phyloP scores from a whole-genome alignment of 2,329 filamentous ascomycete species.

The Fusarium avenaceum region DNA sequence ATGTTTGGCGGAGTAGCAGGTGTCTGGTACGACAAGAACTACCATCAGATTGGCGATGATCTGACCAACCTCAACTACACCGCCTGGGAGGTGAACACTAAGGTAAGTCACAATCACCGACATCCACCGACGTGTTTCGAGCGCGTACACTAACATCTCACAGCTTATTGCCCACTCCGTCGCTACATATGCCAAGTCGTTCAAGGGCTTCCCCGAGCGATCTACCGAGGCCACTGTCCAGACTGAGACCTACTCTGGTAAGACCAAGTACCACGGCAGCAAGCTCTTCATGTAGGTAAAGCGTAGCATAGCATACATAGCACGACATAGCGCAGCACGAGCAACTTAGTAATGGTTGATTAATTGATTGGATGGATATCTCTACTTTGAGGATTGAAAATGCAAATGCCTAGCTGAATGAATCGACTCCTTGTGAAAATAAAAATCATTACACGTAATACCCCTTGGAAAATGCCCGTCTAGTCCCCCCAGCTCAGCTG shows the following conservation, averaged over 20 bases:
- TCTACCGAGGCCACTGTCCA: conserved; percentile 49
- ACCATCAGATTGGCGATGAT: conserved; percentile 73
- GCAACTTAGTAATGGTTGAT: conserved; percentile 15
- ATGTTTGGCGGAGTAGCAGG: conserved; percentile 80
- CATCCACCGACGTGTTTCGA: not conserved
- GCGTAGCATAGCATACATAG: not conserved
- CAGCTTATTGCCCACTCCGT: conserved; percentile 78
- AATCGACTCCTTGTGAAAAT: conserved; percentile 27
- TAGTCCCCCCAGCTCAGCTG: conserved; percentile 26
- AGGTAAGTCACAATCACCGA: conserved; percentile 56
- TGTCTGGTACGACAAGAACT: conserved; percentile 70
- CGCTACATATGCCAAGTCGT: conserved; percentile 76
- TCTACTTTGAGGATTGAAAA: conserved; percentile 32
- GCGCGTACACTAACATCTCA: conserved; percentile 34
- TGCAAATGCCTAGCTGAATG: conserved; percentile 42
- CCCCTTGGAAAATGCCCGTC: conserved; percentile 36
- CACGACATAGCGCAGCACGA: not conserved
- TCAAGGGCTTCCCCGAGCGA: conserved; percentile 74
- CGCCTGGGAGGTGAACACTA: conserved; percentile 72
- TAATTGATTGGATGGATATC: conserved; percentile 42
- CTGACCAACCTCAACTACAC: conserved; percentile 69
- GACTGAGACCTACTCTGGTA: conserved; percentile 51
- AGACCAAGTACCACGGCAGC: conserved; percentile 64
- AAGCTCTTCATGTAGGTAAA: conserved; percentile 37
- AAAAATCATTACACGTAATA: conserved; percentile 23